These are phyloP conservation scores for Biscogniauxia marginata DNA, from an alignment of 2,329 filamentous ascomycete genomes.

Conservation along the genomic window DNA sequence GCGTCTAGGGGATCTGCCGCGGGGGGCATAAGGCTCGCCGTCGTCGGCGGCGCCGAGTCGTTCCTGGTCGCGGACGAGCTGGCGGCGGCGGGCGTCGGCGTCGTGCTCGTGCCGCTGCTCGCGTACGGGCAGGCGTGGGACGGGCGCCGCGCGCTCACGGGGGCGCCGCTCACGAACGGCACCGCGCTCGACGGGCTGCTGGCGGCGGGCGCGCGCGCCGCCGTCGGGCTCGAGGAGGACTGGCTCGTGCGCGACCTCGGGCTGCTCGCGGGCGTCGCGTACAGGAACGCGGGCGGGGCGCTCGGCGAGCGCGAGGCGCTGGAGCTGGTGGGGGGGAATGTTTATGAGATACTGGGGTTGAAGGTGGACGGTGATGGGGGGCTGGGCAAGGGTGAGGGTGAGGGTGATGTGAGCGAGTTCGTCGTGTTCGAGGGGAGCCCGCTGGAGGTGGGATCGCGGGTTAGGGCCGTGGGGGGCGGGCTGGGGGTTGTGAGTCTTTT, in stretches of 20 bases:
- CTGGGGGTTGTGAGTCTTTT: constrained; percentile 37
- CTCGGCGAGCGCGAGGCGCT: constrained; percentile 55
- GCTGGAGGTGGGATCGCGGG: constrained; percentile 55
- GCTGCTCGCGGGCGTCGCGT: constrained; percentile 59
- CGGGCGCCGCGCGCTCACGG: constrained; percentile 58
- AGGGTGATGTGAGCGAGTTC: constrained; percentile 45
- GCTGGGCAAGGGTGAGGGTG: constrained; percentile 19
- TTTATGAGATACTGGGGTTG: constrained; percentile 57
- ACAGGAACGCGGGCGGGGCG: constrained; percentile 54
- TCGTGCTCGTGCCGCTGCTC: constrained; percentile 60
- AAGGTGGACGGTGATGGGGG: constrained; percentile 23
- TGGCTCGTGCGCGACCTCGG: constrained; percentile 61
- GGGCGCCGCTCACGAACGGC: constrained; percentile 65
- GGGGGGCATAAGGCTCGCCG: constrained; percentile 47
- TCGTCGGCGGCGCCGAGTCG: constrained; percentile 64
- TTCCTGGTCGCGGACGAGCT: constrained; percentile 58
- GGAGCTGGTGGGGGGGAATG: constrained; percentile 54
- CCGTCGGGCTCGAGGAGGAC: constrained; percentile 59
- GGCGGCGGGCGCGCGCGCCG: constrained; percentile 57
- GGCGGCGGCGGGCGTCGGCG: constrained; percentile 53
- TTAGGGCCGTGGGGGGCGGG: constrained; percentile 53
- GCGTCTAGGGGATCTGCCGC: constrained; percentile 14
- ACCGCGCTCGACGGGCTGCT: constrained; percentile 58
- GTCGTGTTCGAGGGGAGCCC: constrained; percentile 64
- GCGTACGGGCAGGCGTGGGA: constrained; percentile 58